phyloP scores from a whole-genome alignment of 305 asterid genomes.

The Solanum hybrid region DNA sequence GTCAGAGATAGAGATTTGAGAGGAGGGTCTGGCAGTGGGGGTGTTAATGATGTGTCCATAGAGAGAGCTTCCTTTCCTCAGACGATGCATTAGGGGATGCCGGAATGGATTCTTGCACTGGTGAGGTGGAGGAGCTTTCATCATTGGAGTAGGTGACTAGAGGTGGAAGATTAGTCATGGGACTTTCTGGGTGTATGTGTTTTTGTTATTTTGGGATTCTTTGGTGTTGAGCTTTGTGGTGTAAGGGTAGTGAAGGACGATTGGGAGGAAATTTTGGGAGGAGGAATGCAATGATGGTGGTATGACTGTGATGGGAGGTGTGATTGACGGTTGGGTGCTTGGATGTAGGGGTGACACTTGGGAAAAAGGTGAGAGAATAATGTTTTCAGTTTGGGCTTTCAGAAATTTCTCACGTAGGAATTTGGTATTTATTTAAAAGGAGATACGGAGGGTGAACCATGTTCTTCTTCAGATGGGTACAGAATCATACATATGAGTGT shows the following conservation, averaged over 20 bases:
- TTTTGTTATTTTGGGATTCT: neutral
- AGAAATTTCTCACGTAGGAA: neutral
- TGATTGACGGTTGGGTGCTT: neutral
- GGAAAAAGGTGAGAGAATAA: neutral
- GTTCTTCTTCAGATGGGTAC: neutral
- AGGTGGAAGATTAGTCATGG: neutral
- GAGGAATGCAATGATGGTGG: neutral
- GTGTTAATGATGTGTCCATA: neutral
- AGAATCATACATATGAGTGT: neutral
- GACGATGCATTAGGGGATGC: neutral
- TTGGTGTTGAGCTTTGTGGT: neutral
- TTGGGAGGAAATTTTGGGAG: neutral
- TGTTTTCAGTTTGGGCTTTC: neutral
- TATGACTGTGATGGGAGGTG: neutral
- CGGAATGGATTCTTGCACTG: neutral
- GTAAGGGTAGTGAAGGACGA: neutral
- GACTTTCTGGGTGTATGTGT: neutral
- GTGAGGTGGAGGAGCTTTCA: neutral
- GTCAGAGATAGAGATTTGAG: neutral
- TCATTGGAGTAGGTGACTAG: neutral
- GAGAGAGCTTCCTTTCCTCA: neutral
- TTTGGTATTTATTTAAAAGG: too few relatives aligned
- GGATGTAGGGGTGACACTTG: neutral
- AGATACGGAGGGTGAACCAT: neutral
- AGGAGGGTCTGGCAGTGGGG: neutral